Percentiles rank a stretch among this genome's conserved stretches.
Conservation (phyloP, 139 green algal genomes). For the Closterium sp. region DNA sequence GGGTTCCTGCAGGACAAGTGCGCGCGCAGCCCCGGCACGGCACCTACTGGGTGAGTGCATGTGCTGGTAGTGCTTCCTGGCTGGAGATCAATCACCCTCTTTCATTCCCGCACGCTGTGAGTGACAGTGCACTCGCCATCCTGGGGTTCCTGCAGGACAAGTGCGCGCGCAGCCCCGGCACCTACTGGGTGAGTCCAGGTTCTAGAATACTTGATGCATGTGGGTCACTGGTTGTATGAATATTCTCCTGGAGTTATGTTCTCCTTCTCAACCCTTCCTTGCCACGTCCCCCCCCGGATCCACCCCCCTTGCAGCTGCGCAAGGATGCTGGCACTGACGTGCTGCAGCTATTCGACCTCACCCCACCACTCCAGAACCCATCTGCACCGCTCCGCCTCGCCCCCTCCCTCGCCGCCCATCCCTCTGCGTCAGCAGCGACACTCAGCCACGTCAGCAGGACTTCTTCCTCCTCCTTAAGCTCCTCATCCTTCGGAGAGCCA, state of each 20-base stretch:
- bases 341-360: slow-evolving; percentile 49
- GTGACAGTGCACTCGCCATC: too few species aligned
- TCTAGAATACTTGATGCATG: too few species aligned
- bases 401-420: neutral
- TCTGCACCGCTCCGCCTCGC: neutral
- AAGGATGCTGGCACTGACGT: slow-evolving; percentile 45
- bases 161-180: slow-evolving; percentile 37
- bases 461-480: too few species aligned
- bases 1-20: slow-evolving; percentile 38
- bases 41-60: slow-evolving; percentile 31
- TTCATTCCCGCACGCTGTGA: too few species aligned
- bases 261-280: neutral
- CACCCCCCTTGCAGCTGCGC: slow-evolving; percentile 6
- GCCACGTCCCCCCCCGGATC: neutral
- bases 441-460: too few species aligned
- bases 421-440: neutral
- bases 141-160: neutral
- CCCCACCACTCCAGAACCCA: neutral
- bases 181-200: slow-evolving; percentile 41
- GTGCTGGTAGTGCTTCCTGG: too few species aligned
- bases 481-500: too few species aligned
- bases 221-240: too few species aligned
- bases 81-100: too few species aligned
- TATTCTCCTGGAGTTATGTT: too few species aligned
- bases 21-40: slow-evolving; percentile 41